Conservation (phyloP, 1,139 yeast species). For the Suhomyces terraborum region DNA sequence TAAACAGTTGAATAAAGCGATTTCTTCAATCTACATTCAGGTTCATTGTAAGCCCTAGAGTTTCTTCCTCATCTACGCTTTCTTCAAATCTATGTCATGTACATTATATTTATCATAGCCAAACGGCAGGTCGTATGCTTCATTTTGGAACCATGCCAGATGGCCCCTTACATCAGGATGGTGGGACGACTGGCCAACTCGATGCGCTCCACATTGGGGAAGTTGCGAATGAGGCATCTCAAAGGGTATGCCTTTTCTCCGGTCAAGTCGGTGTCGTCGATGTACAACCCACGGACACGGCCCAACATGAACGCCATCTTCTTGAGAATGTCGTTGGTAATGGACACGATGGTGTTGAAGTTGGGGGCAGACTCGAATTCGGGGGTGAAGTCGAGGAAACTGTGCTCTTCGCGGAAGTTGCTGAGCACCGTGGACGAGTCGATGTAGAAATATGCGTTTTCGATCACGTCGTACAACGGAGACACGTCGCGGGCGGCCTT, state of each 20-base stretch:
- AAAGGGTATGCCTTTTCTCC: slow-evolving; percentile 40
- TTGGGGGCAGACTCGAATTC: slow-evolving; percentile 13
- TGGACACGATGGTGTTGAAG: slow-evolving; percentile 34
- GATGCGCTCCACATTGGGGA: slow-evolving; percentile 37
- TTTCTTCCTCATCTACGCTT: too few species aligned
- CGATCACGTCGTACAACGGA: slow-evolving; percentile 19
- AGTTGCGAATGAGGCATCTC: slow-evolving; percentile 34
- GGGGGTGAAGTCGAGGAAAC: slow-evolving; percentile 8
- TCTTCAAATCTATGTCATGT: neutral
- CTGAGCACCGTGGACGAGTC: slow-evolving; percentile 29
- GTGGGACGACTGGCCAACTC: slow-evolving; percentile 30
- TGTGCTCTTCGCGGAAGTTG: neutral
- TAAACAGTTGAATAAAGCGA: too few species aligned
- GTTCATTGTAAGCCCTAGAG: too few species aligned
- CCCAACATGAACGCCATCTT: slow-evolving; percentile 38
- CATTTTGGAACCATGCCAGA: neutral
- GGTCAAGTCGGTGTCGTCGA: slow-evolving; percentile 35
- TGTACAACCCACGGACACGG: slow-evolving; percentile 35
- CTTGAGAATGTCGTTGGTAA: slow-evolving; percentile 41
- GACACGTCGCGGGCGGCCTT: slow-evolving; percentile 10
- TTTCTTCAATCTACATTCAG: too few species aligned
- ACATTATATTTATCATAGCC: neutral
- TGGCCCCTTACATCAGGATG: slow-evolving; percentile 4
- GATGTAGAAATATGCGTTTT: slow-evolving; percentile 39
- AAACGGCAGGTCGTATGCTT: neutral